These are phyloP conservation scores for Lupinus albus DNA, from an alignment of 306 rosid species.

Conservation along the genomic window DNA sequence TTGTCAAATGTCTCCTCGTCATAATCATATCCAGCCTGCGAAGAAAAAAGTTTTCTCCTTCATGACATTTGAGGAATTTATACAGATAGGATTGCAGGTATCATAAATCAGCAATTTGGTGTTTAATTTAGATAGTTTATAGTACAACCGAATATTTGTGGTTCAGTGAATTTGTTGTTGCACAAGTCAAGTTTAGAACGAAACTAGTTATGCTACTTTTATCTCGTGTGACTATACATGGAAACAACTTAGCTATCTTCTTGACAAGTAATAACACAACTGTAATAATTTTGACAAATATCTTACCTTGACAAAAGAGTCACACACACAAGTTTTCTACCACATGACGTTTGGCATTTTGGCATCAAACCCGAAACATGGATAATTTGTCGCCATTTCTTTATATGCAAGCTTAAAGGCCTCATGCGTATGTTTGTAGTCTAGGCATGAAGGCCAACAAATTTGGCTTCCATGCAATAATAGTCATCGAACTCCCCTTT, in stretches of 20 bases:
- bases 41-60: constrained; percentile 41
- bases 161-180: constrained; percentile 7
- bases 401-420: constrained; percentile 85
- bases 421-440: constrained; percentile 82
- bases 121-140: constrained; percentile 15
- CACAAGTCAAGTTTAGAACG: constrained; percentile 20
- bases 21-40: constrained; percentile 91
- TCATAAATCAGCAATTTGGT: constrained; percentile 27
- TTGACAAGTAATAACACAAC: constrained; percentile 1
- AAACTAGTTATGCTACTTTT: constrained; percentile 25
- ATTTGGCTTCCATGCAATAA: constrained; percentile 96
- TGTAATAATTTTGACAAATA: constrained; percentile 27
- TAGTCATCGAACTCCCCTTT: constrained; percentile 96
- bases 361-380: constrained; percentile 83
- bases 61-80: constrained; percentile 25
- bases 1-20: constrained; percentile 98
- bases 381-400: constrained; percentile 85
- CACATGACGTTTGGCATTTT: constrained; percentile 87
- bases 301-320: constrained; percentile 89
- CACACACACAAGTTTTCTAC: constrained; percentile 94
- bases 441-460: constrained; percentile 89
- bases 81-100: constrained; percentile 19
- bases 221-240: constrained; percentile 20
- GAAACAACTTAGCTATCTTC: constrained; percentile 26
- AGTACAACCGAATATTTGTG: background rate